These are phyloP conservation scores for Tinospora cordifolia DNA, from an alignment of 164 flowering plant species.

Conservation along the genomic window DNA sequence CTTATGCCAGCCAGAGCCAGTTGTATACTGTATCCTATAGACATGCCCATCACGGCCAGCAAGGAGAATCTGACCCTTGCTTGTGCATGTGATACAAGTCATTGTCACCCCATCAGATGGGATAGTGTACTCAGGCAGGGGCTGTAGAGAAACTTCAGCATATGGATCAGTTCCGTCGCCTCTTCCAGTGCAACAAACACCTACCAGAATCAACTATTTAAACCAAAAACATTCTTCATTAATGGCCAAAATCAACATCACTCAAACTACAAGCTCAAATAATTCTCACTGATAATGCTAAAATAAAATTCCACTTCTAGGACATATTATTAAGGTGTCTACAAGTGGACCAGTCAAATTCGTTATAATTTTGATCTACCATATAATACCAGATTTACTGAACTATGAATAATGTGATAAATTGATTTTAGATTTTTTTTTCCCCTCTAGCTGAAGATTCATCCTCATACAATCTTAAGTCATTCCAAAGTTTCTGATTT, in stretches of 20 bases:
- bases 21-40: constrained; percentile 77
- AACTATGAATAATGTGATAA: too few relatives aligned
- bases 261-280: not conserved
- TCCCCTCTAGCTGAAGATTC: too few relatives aligned
- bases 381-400: too few relatives aligned
- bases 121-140: constrained; percentile 82
- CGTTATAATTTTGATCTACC: too few relatives aligned
- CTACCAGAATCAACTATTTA: constrained; percentile 78
- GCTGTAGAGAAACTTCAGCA: constrained; percentile 86
- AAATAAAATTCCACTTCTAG: not conserved
- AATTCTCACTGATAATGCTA: not conserved
- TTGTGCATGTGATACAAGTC: constrained; percentile 86
- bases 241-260: constrained; percentile 1
- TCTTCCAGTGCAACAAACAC: constrained; percentile 80
- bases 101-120: constrained; percentile 96
- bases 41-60: constrained; percentile 98
- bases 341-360: not conserved
- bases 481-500: too few relatives aligned
- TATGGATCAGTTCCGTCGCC: constrained; percentile 85
- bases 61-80: constrained; percentile 76
- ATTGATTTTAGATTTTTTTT: too few relatives aligned
- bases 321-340: not conserved
- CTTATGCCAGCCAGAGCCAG: constrained; percentile 89
- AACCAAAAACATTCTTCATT: constrained; percentile 16
- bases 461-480: too few relatives aligned